Evolutionary conservation across 1,139 yeast species (phyloP), one percentile per base, ranked within the genome.

Genomic region (Yamadazyma dendronema): DNA sequence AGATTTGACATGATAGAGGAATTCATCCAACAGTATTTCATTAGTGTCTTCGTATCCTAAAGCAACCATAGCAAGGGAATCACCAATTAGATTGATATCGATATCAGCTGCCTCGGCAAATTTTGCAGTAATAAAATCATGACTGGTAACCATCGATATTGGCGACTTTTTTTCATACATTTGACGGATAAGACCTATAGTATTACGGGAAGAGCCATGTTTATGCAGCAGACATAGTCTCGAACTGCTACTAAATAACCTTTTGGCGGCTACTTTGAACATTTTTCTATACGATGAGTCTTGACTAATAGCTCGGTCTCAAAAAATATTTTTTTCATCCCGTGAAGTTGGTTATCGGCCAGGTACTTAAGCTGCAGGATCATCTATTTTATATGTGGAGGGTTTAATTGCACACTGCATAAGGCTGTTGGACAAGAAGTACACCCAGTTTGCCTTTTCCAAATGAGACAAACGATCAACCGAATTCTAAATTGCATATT

Each of bases 51-150:
- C 73, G 53, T 83, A 83, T 0, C 98, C 98, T 43, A 88, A 70
- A 0, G 95, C 75, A 1, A 87, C 90, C 96, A 89, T 90, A 1
- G 96, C 89, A 28, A 92, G 64, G 0, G 97, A 90, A 58, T 92
- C 98, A 2, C 98, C 98, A 5, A 92, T 81, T 7, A 92, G 70
- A 9, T 82, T 70, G 36, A 83, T 72, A 49, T 92, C 97, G 2
- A 80, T 72, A 1, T 75, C 73, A 1, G 94, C 81, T 10, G 70
- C 57, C 35, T 86, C 89, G 0, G 89, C 94, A 54, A 85, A 69
- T 25, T 69, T 66, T 0, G 82, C 92, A 0, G 96, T 82, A 22
- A 90, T 79, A 53, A 71, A 84, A 55, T 92, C 98, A 58, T 90
- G 89, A 1, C 96, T 95, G 0, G 98, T 92, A 16, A 89, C 66